These are phyloP conservation scores for Thalassiosira exigua DNA, from an alignment of 352 stramenopile species.

Conservation along the genomic window DNA sequence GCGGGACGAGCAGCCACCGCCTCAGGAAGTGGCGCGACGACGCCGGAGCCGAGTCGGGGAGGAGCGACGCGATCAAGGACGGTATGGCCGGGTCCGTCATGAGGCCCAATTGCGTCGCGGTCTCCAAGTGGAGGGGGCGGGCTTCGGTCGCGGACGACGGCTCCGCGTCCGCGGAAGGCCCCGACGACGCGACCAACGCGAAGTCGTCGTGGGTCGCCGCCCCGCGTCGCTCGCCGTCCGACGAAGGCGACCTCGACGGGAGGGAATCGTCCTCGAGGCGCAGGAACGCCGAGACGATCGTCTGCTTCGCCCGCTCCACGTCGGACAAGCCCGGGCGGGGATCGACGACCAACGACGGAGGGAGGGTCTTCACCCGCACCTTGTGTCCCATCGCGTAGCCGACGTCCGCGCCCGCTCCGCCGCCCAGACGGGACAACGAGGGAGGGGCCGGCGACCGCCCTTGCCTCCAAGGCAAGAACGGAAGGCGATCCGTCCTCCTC, in stretches of 20 bases:
- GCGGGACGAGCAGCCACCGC: constrained; percentile 76
- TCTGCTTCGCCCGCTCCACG: constrained; percentile 59
- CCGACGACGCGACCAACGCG: constrained; percentile 31
- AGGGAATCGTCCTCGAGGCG: constrained; percentile 43
- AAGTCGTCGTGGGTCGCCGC: constrained; percentile 54
- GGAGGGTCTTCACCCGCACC: constrained; percentile 53
- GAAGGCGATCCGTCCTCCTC: constrained; percentile 31
- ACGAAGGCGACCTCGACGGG: neutral
- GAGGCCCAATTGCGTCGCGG: constrained; percentile 79
- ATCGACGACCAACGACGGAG: constrained; percentile 55
- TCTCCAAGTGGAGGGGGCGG: constrained; percentile 75
- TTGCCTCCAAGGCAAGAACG: constrained; percentile 63
- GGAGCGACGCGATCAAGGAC: constrained; percentile 62
- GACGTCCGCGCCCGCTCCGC: constrained; percentile 3
- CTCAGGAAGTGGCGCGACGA: constrained; percentile 68
- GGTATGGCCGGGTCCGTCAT: constrained; percentile 75
- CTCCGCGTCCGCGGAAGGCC: neutral
- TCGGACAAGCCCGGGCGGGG: constrained; percentile 47
- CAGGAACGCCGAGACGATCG: constrained; percentile 59
- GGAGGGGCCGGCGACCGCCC: neutral
- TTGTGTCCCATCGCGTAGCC: constrained; percentile 6
- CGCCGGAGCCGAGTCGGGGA: constrained; percentile 71
- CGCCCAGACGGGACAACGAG: constrained; percentile 1
- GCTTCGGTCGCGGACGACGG: constrained; percentile 19
- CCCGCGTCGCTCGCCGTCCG: neutral